Percentiles rank a stretch among this genome's conserved stretches.
Evolutionary conservation across 2,329 filamentous ascomycete species (phyloP).

Genomic region (Alternaria sp.): DNA sequence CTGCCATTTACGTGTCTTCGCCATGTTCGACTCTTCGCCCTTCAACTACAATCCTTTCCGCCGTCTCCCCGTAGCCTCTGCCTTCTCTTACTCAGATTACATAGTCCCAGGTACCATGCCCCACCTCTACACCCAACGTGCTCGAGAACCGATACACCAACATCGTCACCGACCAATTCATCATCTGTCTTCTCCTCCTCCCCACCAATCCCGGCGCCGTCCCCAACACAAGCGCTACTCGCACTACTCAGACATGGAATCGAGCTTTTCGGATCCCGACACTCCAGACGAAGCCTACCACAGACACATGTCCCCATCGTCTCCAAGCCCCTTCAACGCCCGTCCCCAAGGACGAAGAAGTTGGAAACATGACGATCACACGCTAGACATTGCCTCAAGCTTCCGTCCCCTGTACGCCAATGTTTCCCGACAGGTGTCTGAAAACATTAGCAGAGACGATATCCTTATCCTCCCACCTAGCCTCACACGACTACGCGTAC

Average conservation of each 20-base stretch:
- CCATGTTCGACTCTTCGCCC: slow-evolving; percentile 11
- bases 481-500: slow-evolving; percentile 14
- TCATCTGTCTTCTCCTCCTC: not conserved
- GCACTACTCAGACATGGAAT: not conserved
- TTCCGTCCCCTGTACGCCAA: not conserved
- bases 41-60: slow-evolving; percentile 12
- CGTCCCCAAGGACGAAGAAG: not conserved
- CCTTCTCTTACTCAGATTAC: slow-evolving; percentile 7
- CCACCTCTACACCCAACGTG: not conserved
- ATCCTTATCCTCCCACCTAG: slow-evolving; percentile 19
- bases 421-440: not conserved
- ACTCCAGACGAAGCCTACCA: not conserved
- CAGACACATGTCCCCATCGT: not conserved
- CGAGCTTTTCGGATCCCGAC: not conserved
- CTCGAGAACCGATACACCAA: not conserved
- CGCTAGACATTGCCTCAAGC: not conserved
- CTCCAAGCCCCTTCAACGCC: not conserved
- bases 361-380: not conserved
- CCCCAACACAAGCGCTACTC: not conserved
- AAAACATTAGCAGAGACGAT: not conserved
- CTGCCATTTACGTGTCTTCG: not conserved
- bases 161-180: not conserved
- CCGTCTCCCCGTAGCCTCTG: not conserved
- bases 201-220: not conserved
- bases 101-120: not conserved